Evolutionary conservation across 179 eudicot genomes (phyloP).

Genomic region (Silene noctiflora): DNA sequence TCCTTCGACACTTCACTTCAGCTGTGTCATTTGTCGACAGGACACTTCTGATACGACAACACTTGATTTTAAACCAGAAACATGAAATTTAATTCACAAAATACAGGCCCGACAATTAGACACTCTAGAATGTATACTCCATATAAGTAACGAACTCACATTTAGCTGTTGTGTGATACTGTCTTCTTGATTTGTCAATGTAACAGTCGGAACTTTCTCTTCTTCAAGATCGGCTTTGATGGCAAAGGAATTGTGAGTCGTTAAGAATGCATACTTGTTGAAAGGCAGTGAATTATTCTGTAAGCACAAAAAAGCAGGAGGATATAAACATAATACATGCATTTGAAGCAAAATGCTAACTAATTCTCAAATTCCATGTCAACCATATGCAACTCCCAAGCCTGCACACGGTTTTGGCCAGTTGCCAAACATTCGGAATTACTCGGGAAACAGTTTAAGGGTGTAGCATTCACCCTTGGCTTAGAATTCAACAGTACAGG

Average conservation of each 20-base stretch:
- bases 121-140: too few species aligned
- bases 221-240: constrained; percentile 47
- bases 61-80: too few species aligned
- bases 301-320: not conserved
- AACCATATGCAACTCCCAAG: not conserved
- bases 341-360: not conserved
- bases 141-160: too few species aligned
- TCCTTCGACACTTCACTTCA: too few species aligned
- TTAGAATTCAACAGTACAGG: too few species aligned
- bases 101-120: not conserved
- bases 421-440: not conserved
- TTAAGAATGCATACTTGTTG: constrained; percentile 82
- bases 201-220: constrained; percentile 45
- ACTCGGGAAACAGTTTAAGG: too few species aligned
- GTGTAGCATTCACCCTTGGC: too few species aligned
- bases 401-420: not conserved
- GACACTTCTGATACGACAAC: too few species aligned
- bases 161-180: constrained; percentile 63
- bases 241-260: constrained; percentile 80
- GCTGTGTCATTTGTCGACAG: too few species aligned
- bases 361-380: not conserved
- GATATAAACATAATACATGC: not conserved
- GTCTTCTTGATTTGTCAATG: constrained; percentile 78
- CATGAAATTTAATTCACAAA: too few species aligned
- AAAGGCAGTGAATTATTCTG: constrained; percentile 81